phyloP scores from a whole-genome alignment of 768 basidiomycete genomes.

The Podaxis sp. region DNA sequence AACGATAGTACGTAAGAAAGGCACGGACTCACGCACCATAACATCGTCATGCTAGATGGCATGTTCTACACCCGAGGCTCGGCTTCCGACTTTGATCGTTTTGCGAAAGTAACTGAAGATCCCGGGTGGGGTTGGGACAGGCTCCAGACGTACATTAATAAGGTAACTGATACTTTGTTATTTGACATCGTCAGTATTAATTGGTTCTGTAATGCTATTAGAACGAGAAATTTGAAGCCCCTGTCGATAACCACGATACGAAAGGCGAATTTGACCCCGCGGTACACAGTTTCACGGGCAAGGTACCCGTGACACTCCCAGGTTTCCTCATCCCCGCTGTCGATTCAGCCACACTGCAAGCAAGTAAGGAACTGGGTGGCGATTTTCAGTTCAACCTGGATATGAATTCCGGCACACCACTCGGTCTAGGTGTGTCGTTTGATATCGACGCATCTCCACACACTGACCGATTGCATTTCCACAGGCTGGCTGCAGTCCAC shows the following conservation, averaged over 20 bases:
- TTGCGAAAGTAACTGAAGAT: slow-evolving; percentile 24
- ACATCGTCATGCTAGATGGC: background rate
- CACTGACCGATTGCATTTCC: no score
- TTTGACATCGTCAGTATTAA: slow-evolving; percentile 10
- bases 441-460: background rate
- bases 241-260: slow-evolving; percentile 16
- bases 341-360: slow-evolving; percentile 18
- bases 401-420: slow-evolving; percentile 12
- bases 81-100: slow-evolving; percentile 18
- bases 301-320: slow-evolving; percentile 15
- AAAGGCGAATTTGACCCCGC: slow-evolving; percentile 18
- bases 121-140: slow-evolving; percentile 29
- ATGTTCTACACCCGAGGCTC: slow-evolving; percentile 23
- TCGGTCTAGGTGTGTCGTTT: slow-evolving; percentile 7
- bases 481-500: slow-evolving; percentile 21
- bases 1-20: background rate
- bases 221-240: slow-evolving; percentile 16
- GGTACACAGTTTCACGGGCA: slow-evolving; percentile 17
- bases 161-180: slow-evolving; percentile 11
- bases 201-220: background rate
- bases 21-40: slow-evolving; percentile 4
- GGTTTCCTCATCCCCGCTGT: slow-evolving; percentile 11
- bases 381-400: slow-evolving; percentile 13
- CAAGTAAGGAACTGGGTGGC: slow-evolving; percentile 11
- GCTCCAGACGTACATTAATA: slow-evolving; percentile 21